Conservation (phyloP, 208 protist species). For the Acanthamoeba healyi region DNA sequence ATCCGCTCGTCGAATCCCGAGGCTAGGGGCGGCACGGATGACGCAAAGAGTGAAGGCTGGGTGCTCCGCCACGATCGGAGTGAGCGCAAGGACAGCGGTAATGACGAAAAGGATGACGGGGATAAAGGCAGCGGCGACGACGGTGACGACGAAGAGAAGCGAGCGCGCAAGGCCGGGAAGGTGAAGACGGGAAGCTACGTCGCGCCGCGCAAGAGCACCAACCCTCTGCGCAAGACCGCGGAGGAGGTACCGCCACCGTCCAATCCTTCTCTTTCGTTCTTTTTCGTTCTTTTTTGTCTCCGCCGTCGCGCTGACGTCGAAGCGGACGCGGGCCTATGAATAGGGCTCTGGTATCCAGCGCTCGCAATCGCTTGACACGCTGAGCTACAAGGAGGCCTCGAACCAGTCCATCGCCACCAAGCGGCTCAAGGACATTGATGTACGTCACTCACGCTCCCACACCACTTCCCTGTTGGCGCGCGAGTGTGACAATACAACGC, state of each 20-base stretch:
- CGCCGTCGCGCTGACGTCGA: not conserved
- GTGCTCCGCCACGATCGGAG: no score
- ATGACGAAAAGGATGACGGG: no score
- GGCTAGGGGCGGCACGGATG: not conserved
- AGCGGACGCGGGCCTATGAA: not conserved
- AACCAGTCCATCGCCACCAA: not conserved
- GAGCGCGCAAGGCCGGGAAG: not conserved
- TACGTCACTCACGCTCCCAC: not conserved
- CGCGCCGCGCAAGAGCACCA: not conserved
- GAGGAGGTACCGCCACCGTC: not conserved
- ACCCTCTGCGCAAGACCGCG: not conserved
- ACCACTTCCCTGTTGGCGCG: not conserved
- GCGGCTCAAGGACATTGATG: not conserved
- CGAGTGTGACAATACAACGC: not conserved
- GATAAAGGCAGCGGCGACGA: not conserved
- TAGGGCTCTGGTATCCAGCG: not conserved
- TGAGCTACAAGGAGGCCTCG: not conserved
- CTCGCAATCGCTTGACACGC: not conserved
- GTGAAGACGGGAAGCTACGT: constrained; percentile 29
- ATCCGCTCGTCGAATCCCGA: not conserved
- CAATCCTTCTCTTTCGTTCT: not conserved
- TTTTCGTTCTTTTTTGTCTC: not conserved
- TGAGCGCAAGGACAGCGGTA: no score
- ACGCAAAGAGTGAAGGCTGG: not conserved
- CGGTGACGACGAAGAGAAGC: not conserved